Evolutionary conservation across 257 asterid species (phyloP).

Genomic region (Ligustrum vulgare): DNA sequence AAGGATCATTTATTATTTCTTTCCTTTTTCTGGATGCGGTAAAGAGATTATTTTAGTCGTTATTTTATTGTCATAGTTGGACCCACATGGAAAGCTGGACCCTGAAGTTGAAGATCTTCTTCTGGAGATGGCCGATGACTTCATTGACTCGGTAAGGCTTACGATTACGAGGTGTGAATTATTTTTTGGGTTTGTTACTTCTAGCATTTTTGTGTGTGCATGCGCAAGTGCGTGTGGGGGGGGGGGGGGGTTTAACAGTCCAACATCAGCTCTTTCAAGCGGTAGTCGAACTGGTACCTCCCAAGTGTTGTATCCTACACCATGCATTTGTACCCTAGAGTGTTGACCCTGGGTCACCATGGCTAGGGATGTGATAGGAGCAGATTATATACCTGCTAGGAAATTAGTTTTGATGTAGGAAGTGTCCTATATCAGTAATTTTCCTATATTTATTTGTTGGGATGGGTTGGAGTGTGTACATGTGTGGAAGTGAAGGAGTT

Average conservation of each 20-base stretch:
- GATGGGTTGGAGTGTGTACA: not conserved
- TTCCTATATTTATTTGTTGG: not conserved
- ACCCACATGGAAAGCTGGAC: conserved; percentile 61
- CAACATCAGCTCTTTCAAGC: conserved; percentile 7
- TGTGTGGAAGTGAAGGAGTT: not conserved
- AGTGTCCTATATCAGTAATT: not conserved
- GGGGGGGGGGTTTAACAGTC: not conserved
- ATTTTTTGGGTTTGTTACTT: not conserved
- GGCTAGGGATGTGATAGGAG: not conserved
- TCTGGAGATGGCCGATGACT: conserved; percentile 79
- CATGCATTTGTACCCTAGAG: not conserved
- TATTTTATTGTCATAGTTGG: conserved; percentile 56
- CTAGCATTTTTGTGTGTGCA: not conserved
- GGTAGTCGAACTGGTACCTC: not conserved
- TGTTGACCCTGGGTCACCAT: not conserved
- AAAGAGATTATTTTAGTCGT: conserved; percentile 18
- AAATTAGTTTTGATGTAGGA: not conserved
- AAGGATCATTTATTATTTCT: conserved; percentile 4
- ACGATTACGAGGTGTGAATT: conserved; percentile 10
- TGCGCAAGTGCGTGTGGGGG: not conserved
- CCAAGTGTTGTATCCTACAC: not conserved
- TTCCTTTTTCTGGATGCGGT: conserved; percentile 11
- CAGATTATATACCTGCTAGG: not conserved
- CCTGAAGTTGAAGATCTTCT: conserved; percentile 86
- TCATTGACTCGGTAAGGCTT: conserved; percentile 78